phyloP scores from a whole-genome alignment of 805 yeast genomes.

The Naumovozyma dairenensis region DNA sequence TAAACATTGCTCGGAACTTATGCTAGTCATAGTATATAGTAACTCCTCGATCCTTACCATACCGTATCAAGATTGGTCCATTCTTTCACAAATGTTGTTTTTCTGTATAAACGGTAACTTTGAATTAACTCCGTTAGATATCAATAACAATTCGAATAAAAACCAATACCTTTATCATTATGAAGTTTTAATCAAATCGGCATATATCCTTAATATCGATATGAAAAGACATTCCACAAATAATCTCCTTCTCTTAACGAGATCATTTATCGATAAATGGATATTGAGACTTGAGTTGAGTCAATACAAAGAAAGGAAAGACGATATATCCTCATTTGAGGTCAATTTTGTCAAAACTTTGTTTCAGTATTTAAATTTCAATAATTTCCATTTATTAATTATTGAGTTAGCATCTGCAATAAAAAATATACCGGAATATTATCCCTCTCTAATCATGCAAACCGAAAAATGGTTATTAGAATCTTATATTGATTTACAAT shows the following conservation, averaged over 20 bases:
- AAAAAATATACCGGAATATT: conserved; percentile 5
- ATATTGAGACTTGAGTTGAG: conserved; percentile 3
- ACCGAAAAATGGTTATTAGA: conserved; percentile 7
- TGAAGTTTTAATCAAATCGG: conserved; percentile 27
- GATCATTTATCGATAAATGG: conserved; percentile 28
- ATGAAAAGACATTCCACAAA: conserved; percentile 24
- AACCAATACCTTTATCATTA: conserved; percentile 19
- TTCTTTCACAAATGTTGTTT: conserved; percentile 16
- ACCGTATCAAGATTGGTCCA: conserved; percentile 14
- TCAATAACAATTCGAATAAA: conserved; percentile 2
- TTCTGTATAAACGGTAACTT: conserved; percentile 5
- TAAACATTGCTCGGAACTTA: conserved; percentile 18
- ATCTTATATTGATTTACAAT: conserved; percentile 12
- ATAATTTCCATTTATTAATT: conserved; percentile 17
- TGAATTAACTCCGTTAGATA: conserved; percentile 1
- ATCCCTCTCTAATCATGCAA: conserved; percentile 5
- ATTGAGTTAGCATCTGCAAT: conserved; percentile 7
- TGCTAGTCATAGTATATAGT: conserved; percentile 17
- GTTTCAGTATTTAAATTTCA: conserved; percentile 19
- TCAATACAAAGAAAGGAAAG: too few relatives aligned
- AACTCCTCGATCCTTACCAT: conserved; percentile 3
- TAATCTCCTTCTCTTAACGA: conserved; percentile 26
- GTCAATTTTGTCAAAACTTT: conserved; percentile 14
- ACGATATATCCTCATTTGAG: conserved; percentile 17
- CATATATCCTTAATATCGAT: conserved; percentile 29